Evolutionary conservation across 1,284 basidiomycete genomes (phyloP).

Genomic region (Mycena citricolor): DNA sequence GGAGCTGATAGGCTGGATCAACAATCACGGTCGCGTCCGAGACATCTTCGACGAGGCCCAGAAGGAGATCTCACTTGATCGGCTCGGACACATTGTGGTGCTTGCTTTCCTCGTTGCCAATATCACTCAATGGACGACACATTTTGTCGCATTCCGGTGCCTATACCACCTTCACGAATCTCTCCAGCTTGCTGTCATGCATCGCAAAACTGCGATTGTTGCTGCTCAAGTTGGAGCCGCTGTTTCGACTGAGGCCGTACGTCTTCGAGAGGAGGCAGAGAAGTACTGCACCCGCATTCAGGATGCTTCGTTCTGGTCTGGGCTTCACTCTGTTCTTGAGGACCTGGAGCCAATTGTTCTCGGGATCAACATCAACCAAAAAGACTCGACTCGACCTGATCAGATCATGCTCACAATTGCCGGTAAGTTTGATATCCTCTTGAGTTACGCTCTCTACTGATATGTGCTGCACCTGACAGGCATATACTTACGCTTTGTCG

Average conservation of each 20-base stretch:
- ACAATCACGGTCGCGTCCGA: slow-evolving; percentile 7
- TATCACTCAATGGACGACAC: slow-evolving; percentile 23
- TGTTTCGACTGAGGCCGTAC: slow-evolving; percentile 1
- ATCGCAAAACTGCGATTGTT: slow-evolving; percentile 10
- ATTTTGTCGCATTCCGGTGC: slow-evolving; percentile 17
- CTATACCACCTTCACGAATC: slow-evolving; percentile 13
- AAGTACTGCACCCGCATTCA: slow-evolving; percentile 24
- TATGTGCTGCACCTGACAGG: too few relatives aligned
- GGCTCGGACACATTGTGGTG: not conserved
- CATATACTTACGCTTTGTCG: slow-evolving; percentile 30
- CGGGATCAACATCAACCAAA: slow-evolving; percentile 30
- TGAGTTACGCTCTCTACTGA: too few relatives aligned
- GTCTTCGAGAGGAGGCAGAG: slow-evolving; percentile 17
- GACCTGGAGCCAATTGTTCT: slow-evolving; percentile 33
- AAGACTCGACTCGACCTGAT: slow-evolving; percentile 26
- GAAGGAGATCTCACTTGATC: not conserved
- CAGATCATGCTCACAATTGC: slow-evolving; percentile 30
- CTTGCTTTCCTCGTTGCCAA: slow-evolving; percentile 20
- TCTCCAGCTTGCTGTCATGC: slow-evolving; percentile 7
- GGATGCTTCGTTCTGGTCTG: slow-evolving; percentile 26
- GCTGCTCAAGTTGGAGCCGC: slow-evolving; percentile 19
- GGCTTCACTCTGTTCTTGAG: slow-evolving; percentile 25
- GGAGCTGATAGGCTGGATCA: slow-evolving; percentile 9
- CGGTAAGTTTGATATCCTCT: too few relatives aligned
- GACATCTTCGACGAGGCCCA: slow-evolving; percentile 12